Conservation (phyloP, 345 rosid genomes). For the Gossypium longicalyx region DNA sequence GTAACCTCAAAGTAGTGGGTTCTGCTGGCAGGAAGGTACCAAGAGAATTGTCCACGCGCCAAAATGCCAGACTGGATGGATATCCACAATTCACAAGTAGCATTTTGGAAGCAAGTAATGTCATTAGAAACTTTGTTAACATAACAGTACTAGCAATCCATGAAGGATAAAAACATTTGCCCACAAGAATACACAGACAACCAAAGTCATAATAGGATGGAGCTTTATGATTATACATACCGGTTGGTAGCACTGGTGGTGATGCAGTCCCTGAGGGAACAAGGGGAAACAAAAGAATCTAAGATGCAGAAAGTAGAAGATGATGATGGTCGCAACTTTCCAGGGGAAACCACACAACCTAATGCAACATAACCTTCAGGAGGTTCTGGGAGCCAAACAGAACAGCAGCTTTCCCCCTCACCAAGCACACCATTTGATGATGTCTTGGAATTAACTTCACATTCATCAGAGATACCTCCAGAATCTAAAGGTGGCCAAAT, state of each 20-base stretch:
- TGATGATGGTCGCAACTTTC: constrained; percentile 56
- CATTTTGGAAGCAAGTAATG: background rate
- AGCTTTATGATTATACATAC: constrained; percentile 44
- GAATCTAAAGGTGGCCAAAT: constrained; percentile 60
- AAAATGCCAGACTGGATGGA: constrained; percentile 63
- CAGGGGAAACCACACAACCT: constrained; percentile 77
- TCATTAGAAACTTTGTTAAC: background rate
- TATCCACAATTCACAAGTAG: constrained; percentile 45
- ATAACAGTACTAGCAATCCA: constrained; percentile 6
- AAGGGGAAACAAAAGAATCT: constrained; percentile 78
- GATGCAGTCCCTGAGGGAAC: constrained; percentile 82
- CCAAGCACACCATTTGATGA: constrained; percentile 15
- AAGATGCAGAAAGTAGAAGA: constrained; percentile 74
- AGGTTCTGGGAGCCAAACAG: constrained; percentile 93
- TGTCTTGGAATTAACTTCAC: constrained; percentile 16
- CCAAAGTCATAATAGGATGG: constrained; percentile 15
- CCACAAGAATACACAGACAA: background rate
- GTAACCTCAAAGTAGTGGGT: constrained; percentile 40
- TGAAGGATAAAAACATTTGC: constrained; percentile 7
- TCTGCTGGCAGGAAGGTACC: constrained; percentile 89
- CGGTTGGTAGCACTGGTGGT: constrained; percentile 46
- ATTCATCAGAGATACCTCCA: constrained; percentile 35
- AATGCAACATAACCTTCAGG: constrained; percentile 86
- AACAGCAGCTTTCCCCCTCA: constrained; percentile 41
- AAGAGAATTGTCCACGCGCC: constrained; percentile 85